phyloP scores from a whole-genome alignment of 2,329 filamentous ascomycete species.

The Penicillium fuscoglaucum region DNA sequence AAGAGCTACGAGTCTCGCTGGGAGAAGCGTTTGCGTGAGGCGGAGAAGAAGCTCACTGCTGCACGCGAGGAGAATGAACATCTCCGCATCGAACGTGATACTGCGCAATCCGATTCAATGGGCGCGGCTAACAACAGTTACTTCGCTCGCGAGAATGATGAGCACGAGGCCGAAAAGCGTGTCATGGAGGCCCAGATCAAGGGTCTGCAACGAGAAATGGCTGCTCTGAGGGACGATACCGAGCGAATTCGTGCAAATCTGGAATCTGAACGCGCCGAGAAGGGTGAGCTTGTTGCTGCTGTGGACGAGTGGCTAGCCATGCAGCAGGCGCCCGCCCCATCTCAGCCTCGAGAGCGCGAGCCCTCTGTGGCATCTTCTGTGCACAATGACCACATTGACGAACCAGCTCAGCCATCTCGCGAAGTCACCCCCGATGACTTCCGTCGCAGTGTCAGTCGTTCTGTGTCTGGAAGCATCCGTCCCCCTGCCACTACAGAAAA shows the following conservation, averaged over 20 bases:
- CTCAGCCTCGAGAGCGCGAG: constrained; percentile 14
- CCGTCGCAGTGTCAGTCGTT: constrained; percentile 29
- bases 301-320: constrained; percentile 50
- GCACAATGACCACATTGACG: constrained; percentile 8
- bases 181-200: constrained; percentile 72
- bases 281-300: constrained; percentile 50
- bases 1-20: constrained; percentile 79
- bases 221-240: constrained; percentile 69
- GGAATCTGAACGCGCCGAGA: constrained; percentile 51
- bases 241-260: constrained; percentile 61
- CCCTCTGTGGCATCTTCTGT: constrained; percentile 22
- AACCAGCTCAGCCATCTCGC: constrained; percentile 14
- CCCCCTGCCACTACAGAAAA: constrained; percentile 34
- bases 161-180: constrained; percentile 65
- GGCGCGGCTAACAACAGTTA: constrained; percentile 49
- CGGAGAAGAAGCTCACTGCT: constrained; percentile 70
- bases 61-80: constrained; percentile 73
- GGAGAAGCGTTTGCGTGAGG: constrained; percentile 81
- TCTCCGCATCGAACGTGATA: constrained; percentile 65
- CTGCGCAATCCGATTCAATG: constrained; percentile 60
- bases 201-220: constrained; percentile 71
- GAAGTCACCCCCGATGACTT: constrained; percentile 23
- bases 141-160: constrained; percentile 53
- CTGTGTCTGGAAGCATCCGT: constrained; percentile 34
- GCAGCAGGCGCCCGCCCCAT: constrained; percentile 29